Evolutionary conservation across 495 filamentous ascomycete genomes (phyloP).

Genomic region (Daldinia vernicosa): DNA sequence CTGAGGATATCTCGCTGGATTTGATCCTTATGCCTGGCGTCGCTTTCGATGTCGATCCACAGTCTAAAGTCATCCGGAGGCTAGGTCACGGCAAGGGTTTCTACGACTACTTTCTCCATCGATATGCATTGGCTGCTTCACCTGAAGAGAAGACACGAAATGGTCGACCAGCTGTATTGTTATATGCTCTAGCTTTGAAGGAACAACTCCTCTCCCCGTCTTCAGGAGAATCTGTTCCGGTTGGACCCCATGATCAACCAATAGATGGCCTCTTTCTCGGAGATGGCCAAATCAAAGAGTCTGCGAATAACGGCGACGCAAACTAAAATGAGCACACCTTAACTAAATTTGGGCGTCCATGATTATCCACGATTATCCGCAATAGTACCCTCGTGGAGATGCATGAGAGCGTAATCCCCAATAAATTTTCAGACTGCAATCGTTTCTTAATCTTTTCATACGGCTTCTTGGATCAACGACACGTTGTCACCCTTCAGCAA

Average conservation of each 20-base stretch:
- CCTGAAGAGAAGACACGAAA: conserved; percentile 53
- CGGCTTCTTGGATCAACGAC: conserved; percentile 78
- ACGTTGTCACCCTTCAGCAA: conserved; percentile 98
- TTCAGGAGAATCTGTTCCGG: conserved; percentile 66
- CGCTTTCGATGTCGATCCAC: conserved; percentile 76
- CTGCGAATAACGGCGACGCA: conserved; percentile 29
- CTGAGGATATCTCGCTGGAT: conserved; percentile 68
- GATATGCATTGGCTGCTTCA: conserved; percentile 64
- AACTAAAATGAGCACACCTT: conserved; percentile 40
- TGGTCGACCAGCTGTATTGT: conserved; percentile 65
- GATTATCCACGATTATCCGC: conserved; percentile 4
- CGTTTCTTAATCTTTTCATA: conserved; percentile 34
- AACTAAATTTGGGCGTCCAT: conserved; percentile 15
- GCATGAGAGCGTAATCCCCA: conserved; percentile 10
- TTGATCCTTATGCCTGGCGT: conserved; percentile 93
- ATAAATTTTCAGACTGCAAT: conserved; percentile 7
- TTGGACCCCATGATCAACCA: conserved; percentile 61
- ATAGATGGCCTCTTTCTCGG: conserved; percentile 58
- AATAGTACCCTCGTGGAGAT: conserved; percentile 10
- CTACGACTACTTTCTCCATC: conserved; percentile 90
- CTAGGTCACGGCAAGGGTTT: conserved; percentile 96
- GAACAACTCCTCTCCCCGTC: conserved; percentile 79
- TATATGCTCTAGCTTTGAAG: conserved; percentile 86
- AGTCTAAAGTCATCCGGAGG: conserved; percentile 65
- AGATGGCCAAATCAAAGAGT: conserved; percentile 55